phyloP scores from a whole-genome alignment of 441 rosid genomes.

The Erodium chrysanthum region DNA sequence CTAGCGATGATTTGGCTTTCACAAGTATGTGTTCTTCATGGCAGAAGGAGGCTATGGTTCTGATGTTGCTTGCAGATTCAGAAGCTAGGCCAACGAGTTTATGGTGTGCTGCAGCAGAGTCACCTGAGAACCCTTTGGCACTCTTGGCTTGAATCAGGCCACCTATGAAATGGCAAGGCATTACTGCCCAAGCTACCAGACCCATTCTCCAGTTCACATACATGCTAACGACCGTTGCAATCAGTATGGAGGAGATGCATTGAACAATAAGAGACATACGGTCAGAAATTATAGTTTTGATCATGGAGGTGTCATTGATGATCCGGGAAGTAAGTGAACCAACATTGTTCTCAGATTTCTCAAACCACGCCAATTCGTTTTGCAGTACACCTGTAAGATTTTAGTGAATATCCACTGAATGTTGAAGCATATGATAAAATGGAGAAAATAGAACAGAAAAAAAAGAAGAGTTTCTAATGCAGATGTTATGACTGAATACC shows the following conservation, averaged over 20 bases:
- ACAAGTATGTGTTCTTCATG: slow-evolving; percentile 43
- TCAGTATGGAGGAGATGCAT: slow-evolving; percentile 54
- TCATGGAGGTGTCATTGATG: slow-evolving; percentile 49
- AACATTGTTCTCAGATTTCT: slow-evolving; percentile 43
- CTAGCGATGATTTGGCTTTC: slow-evolving; percentile 34
- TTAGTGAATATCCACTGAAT: not conserved
- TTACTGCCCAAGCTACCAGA: slow-evolving; percentile 74
- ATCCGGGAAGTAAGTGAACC: slow-evolving; percentile 43
- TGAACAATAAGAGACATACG: slow-evolving; percentile 63
- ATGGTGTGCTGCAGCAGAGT: slow-evolving; percentile 41
- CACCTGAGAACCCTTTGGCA: slow-evolving; percentile 54
- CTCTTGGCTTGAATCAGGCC: slow-evolving; percentile 61
- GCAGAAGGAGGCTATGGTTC: slow-evolving; percentile 58
- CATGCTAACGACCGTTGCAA: slow-evolving; percentile 53
- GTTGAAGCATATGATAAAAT: too few species aligned
- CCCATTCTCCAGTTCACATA: slow-evolving; percentile 51
- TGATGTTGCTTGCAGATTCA: slow-evolving; percentile 46
- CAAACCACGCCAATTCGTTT: slow-evolving; percentile 60
- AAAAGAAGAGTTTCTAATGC: slow-evolving; percentile 2
- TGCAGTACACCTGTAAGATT: slow-evolving; percentile 36
- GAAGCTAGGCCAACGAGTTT: slow-evolving; percentile 45
- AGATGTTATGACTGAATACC: slow-evolving; percentile 23
- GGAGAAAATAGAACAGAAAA: slow-evolving; percentile 7
- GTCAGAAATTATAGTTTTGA: slow-evolving; percentile 52
- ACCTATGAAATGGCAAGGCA: slow-evolving; percentile 78